Evolutionary conservation across 116 monocot genomes (phyloP), one percentile per base, ranked within the genome.

Genomic region (Zostera marina): DNA sequence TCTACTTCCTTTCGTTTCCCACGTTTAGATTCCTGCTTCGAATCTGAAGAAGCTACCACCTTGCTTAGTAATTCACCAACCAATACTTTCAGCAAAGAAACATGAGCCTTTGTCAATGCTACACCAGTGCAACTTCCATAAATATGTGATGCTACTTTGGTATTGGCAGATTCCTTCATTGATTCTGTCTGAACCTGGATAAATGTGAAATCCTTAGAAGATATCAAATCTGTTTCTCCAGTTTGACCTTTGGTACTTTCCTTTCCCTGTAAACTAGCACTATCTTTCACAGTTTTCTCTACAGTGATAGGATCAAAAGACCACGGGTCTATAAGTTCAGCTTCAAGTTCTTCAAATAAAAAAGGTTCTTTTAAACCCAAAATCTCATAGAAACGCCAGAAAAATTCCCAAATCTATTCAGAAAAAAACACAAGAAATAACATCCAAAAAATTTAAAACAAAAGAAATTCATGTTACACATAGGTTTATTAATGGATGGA

Each of bases 281-380:
- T 22, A 46, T 71, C 73, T n/a, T 69, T 78, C 22, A 63, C 70
- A 74, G 58, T 44, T 43, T 68, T 69, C 20, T 67, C 64, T 16
- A 70, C 39, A 32, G 60, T 42, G 66, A 66, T 71, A 42, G 62
- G 52, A 41, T 14, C 53, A 74, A 63, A 63, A 21, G 87, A 76
- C 98, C 98, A 98, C 46, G 98, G 98, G 70, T 90, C 73, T 53
- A 83, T 69, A n/a, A 98, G 80, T 51, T 98, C 98, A 25, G 81
- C 78, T 70, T 91, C 98, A 39, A 98, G 69, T 48, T 91, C 80
- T 63, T 83, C 86, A 76, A 78, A 70, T 22, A 74, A 69, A 16
- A 83, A 67, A 68, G 79, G 62, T 68, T 79, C 86, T 59, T 77
- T 80, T 9, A 98, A 76, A 42, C 80, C 98, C 66, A 98, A 73